Evolutionary conservation across 805 yeast species (phyloP).

Genomic region (Yarrowia porcina): DNA sequence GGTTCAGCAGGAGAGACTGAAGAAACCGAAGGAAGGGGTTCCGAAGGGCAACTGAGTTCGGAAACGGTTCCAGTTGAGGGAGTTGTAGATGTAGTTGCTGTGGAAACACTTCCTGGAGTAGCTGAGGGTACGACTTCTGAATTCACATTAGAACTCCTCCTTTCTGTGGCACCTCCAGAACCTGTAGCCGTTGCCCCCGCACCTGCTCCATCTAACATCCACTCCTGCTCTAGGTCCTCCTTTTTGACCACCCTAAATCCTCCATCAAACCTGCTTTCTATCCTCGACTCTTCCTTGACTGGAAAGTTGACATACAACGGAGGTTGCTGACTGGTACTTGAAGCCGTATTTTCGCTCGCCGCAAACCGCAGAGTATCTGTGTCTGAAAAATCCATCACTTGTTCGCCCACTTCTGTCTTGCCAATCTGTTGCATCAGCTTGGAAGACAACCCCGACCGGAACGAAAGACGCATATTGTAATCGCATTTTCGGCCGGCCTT

Average conservation of each 20-base stretch:
- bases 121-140: too few species aligned
- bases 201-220: not conserved
- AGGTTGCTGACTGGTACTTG: not conserved
- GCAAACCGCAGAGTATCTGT: not conserved
- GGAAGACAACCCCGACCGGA: constrained; percentile 14
- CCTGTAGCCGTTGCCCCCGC: too few species aligned
- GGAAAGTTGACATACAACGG: constrained; percentile 11
- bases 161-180: too few species aligned
- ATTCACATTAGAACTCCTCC: too few species aligned
- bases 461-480: constrained; percentile 19
- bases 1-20: too few species aligned
- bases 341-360: not conserved
- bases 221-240: constrained; percentile 9
- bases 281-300: not conserved
- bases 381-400: constrained; percentile 11
- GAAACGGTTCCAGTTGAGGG: too few species aligned
- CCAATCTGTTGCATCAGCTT: constrained; percentile 20
- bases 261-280: not conserved
- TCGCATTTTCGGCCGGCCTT: constrained; percentile 21
- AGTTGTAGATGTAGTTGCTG: too few species aligned
- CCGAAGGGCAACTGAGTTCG: too few species aligned
- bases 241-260: not conserved
- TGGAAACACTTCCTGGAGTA: too few species aligned
- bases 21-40: too few species aligned
- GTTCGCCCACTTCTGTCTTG: constrained; percentile 4